Evolutionary conservation across 2,329 filamentous ascomycete species (phyloP), one percentile per base, ranked within the genome.

Genomic region (Pseudogymnoascus sp.): DNA sequence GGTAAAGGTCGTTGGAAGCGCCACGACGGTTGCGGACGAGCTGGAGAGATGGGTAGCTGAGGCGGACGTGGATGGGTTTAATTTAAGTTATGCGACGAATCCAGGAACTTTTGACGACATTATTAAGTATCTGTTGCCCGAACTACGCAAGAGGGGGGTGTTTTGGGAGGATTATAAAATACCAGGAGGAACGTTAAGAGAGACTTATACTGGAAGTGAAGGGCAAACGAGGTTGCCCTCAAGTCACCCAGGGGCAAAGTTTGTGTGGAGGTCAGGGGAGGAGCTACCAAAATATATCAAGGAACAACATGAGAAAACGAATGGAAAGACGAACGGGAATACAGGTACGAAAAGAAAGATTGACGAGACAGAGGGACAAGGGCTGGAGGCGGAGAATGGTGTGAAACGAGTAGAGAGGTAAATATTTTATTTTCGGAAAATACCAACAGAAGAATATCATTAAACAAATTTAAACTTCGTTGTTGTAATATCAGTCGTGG

Each of bases 41-140:
- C 78, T 91, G 64, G 85, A 90, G 73, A 74, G 78, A 1, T 91
- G 88, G 88, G 77, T 89, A 0, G 70, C 77, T 1, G 86, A 89
- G 70, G 87, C 85, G 0, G 88, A 89, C 66, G 81, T 90, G 1
- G 88, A 91, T 69, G 88, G 88, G 0, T 91, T 91, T 75, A 91
- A 91, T 70, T 81, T 90, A 71, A 83, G 83, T 2, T 89, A 89
- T 64, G 82, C 84, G 0, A 73, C 88, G 12, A 86, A 86, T 70
- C 87, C 86, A 0, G 81, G 83, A 60, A 85, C 85, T 0, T 89
- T 89, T 75, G 81, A 84, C 64, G 86, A 89, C 66, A 84, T 89
- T 14, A 80, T 84, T 34, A 84, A 89, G 18, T 76, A 87, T 0
- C 73, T 89, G 4, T 72, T 89, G 1, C 87, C 86, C 0, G 87